phyloP scores from a whole-genome alignment of 495 filamentous ascomycete species.

The Annulohypoxylon stygium region DNA sequence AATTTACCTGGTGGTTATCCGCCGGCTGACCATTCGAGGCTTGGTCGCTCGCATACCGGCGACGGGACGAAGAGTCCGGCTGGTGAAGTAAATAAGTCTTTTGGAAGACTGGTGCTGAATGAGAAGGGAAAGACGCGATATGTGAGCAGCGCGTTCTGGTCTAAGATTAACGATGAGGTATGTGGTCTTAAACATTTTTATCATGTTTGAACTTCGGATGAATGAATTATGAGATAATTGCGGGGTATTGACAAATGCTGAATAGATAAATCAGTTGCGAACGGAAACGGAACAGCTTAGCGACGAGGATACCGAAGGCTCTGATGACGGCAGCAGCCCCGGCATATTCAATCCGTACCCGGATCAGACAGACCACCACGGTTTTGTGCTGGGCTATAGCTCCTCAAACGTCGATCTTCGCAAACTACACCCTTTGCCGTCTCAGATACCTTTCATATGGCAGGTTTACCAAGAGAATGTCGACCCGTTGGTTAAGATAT shows the following conservation, averaged over 20 bases:
- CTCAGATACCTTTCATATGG: conserved; percentile 76
- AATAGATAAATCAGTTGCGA: conserved; percentile 78
- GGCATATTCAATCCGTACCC: conserved; percentile 52
- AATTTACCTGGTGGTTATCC: conserved; percentile 42
- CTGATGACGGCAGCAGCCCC: conserved; percentile 66
- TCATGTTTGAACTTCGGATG: conserved; percentile 1
- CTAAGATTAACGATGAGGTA: conserved; percentile 88
- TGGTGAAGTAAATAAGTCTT: conserved; percentile 70
- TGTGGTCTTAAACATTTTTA: conserved; percentile 24
- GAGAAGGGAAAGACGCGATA: conserved; percentile 84
- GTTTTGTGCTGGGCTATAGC: conserved; percentile 77
- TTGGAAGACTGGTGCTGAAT: conserved; percentile 86
- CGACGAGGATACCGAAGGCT: conserved; percentile 74
- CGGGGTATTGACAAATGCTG: conserved; percentile 13
- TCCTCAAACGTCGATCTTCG: conserved; percentile 66
- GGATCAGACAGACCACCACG: conserved; percentile 68
- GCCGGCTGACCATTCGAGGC: conserved; percentile 32
- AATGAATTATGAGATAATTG: background rate
- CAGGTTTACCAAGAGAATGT: conserved; percentile 77
- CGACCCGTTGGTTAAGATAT: conserved; percentile 75
- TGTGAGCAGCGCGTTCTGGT: conserved; percentile 91
- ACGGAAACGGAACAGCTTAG: conserved; percentile 75
- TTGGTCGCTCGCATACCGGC: conserved; percentile 44
- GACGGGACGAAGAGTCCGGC: conserved; percentile 45
- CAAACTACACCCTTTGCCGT: conserved; percentile 67